These are phyloP conservation scores for Pleurotus platypus DNA, from an alignment of 768 basidiomycete species.

Conservation along the genomic window DNA sequence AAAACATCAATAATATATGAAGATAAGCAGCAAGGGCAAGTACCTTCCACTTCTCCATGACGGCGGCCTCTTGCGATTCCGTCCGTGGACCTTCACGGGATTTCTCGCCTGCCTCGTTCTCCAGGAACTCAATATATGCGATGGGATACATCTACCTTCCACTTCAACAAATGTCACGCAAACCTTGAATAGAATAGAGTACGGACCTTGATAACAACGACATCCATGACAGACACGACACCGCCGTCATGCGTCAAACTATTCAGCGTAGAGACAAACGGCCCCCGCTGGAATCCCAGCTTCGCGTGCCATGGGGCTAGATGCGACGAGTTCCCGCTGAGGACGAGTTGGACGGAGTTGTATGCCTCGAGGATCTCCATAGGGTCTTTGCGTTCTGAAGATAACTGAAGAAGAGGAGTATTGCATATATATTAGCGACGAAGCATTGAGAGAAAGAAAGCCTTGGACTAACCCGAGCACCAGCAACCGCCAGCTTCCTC, in stretches of 20 bases:
- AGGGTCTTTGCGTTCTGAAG: constrained; percentile 69
- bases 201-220: constrained; percentile 66
- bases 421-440: no score
- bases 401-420: constrained; percentile 45
- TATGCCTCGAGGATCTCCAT: constrained; percentile 82
- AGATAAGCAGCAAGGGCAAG: constrained; percentile 5
- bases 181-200: no score
- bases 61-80: constrained; percentile 62
- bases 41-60: constrained; percentile 72
- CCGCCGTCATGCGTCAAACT: constrained; percentile 85
- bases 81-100: constrained; percentile 59
- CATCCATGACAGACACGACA: constrained; percentile 64
- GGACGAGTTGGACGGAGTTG: constrained; percentile 54
- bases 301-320: constrained; percentile 86
- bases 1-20: neutral
- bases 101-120: constrained; percentile 45
- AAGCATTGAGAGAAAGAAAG: no score
- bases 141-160: constrained; percentile 62
- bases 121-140: constrained; percentile 72
- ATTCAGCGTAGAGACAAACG: constrained; percentile 72
- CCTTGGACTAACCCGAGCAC: constrained; percentile 57
- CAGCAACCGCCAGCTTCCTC: constrained; percentile 77
- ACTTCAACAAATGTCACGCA: neutral
- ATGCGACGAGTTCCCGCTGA: constrained; percentile 84
- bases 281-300: constrained; percentile 70